Evolutionary conservation across 2,329 filamentous ascomycete genomes (phyloP).

Genomic region (Colletotrichum sansevieriae): DNA sequence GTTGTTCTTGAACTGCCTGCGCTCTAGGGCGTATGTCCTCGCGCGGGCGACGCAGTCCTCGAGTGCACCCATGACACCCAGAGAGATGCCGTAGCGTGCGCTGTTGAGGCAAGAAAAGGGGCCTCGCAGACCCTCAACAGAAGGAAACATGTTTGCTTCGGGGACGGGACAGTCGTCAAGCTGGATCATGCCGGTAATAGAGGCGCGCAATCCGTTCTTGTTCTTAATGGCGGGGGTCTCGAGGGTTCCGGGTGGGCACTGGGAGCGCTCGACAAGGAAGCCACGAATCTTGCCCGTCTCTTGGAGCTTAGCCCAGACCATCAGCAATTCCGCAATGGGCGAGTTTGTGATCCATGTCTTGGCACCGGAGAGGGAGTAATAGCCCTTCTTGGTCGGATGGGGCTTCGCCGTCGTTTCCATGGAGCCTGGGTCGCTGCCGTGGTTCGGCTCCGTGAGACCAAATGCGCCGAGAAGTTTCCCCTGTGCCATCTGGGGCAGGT

Average conservation of each 20-base stretch:
- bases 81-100: constrained; percentile 92
- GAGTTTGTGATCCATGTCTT: constrained; percentile 99
- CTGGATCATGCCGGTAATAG: constrained; percentile 98
- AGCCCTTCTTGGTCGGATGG: constrained; percentile 86
- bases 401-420: constrained; percentile 91
- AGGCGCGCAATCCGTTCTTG: constrained; percentile 94
- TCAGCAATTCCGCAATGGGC: constrained; percentile 85
- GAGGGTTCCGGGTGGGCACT: constrained; percentile 88
- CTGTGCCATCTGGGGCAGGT: constrained; percentile 83
- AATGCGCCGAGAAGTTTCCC: constrained; percentile 88
- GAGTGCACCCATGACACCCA: constrained; percentile 92
- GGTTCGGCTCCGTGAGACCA: constrained; percentile 92
- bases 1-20: constrained; percentile 96
- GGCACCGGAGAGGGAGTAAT: constrained; percentile 81
- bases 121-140: constrained; percentile 86
- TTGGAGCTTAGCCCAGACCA: constrained; percentile 94
- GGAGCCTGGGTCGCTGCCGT: constrained; percentile 89
- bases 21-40: constrained; percentile 88
- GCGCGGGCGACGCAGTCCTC: constrained; percentile 90
- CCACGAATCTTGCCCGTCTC: constrained; percentile 94
- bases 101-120: constrained; percentile 96
- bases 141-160: constrained; percentile 92
- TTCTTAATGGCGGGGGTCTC: constrained; percentile 94
- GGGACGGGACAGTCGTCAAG: constrained; percentile 91
- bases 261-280: constrained; percentile 87